phyloP scores from a whole-genome alignment of 441 rosid genomes.

The Pelargonium myrrhifolium region DNA sequence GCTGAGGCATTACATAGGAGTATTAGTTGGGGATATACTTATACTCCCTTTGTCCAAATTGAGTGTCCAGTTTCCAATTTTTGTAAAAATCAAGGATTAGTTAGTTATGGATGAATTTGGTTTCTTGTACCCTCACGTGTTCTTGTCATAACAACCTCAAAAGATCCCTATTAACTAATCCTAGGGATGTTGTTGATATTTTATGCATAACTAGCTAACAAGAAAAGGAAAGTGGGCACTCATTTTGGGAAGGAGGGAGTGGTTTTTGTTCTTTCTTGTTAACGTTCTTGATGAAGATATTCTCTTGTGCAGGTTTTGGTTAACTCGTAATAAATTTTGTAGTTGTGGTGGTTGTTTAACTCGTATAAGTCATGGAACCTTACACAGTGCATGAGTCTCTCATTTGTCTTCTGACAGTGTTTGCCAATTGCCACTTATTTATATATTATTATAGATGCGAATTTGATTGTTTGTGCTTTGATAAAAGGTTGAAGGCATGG shows the following conservation, averaged over 20 bases:
- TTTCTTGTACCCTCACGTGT: too few species aligned
- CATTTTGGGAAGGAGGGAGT: too few species aligned
- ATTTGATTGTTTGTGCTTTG: slow-evolving; percentile 32
- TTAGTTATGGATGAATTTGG: too few species aligned
- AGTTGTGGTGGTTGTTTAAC: neutral
- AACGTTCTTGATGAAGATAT: neutral
- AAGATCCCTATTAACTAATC: too few species aligned
- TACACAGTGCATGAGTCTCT: neutral
- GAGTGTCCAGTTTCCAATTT: too few species aligned
- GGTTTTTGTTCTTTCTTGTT: neutral
- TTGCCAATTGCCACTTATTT: neutral
- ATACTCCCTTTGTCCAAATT: neutral
- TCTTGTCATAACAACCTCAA: too few species aligned
- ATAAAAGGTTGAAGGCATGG: slow-evolving; percentile 58
- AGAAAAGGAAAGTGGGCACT: too few species aligned
- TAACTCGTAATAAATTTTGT: neutral
- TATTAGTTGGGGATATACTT: neutral
- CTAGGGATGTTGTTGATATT: too few species aligned
- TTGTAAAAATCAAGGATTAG: too few species aligned
- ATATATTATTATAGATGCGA: neutral
- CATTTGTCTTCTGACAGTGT: neutral
- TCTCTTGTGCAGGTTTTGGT: neutral
- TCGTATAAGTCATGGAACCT: neutral
- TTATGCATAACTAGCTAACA: too few species aligned
- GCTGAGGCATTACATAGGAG: neutral